Evolutionary conservation across 208 protist species (phyloP).

Genomic region (Leishmania major): DNA sequence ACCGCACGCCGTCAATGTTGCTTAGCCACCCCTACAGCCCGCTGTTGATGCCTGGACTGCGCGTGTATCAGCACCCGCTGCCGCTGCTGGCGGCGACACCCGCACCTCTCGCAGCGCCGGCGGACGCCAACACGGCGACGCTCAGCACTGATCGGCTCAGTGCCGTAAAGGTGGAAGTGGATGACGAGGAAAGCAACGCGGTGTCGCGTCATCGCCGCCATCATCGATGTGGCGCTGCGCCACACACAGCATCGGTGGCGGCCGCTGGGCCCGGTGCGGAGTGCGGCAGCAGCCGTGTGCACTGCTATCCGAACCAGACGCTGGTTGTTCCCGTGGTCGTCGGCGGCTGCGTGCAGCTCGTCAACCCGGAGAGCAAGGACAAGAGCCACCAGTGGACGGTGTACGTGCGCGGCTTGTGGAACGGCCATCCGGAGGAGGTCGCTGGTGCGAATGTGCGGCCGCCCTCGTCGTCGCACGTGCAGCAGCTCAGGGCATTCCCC

Average conservation of each 20-base stretch:
- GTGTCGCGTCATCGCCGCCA: not conserved
- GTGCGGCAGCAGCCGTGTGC: not conserved
- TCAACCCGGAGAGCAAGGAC: constrained; percentile 67
- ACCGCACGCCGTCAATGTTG: constrained; percentile 33
- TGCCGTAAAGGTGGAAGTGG: constrained; percentile 11
- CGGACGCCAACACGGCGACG: not conserved
- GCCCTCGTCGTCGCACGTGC: not conserved
- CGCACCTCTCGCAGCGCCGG: not conserved
- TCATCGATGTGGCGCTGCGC: not conserved
- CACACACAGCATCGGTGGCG: not conserved
- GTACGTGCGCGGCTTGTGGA: constrained; percentile 87
- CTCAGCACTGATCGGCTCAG: not conserved
- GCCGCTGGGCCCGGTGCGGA: not conserved
- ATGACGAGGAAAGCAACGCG: not conserved
- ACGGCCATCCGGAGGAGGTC: constrained; percentile 43
- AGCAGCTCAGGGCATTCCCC: not conserved
- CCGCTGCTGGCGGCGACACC: not conserved
- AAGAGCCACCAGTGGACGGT: constrained; percentile 87
- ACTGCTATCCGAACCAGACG: constrained; percentile 13
- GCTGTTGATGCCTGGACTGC: constrained; percentile 24
- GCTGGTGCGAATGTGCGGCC: constrained; percentile 4
- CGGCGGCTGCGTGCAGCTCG: constrained; percentile 66
- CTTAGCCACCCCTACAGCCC: constrained; percentile 25
- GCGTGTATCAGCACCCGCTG: constrained; percentile 10
- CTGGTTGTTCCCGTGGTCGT: constrained; percentile 72